A percentile compares a stretch with the other conserved stretches of the same genome.
phyloP scores from a whole-genome alignment of 2,329 filamentous ascomycete species.

The Blastomyces percursus region DNA sequence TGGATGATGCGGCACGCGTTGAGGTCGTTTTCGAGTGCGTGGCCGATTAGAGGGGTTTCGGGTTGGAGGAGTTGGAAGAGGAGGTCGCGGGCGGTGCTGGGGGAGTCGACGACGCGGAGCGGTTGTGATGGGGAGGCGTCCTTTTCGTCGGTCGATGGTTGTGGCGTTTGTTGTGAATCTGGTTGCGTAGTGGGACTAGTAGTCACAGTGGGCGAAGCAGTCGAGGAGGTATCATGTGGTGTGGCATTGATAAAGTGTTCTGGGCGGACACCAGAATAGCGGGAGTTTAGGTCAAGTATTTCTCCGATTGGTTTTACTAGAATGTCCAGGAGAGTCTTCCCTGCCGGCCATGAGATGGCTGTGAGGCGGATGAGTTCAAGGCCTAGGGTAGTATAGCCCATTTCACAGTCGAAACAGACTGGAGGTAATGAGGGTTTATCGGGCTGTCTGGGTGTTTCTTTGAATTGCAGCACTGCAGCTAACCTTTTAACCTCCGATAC shows the following conservation, averaged over 20 bases:
- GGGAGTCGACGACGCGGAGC: slow-evolving; percentile 65
- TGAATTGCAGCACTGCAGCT: slow-evolving; percentile 68
- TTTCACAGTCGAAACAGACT: slow-evolving; percentile 90
- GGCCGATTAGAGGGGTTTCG: slow-evolving; percentile 74
- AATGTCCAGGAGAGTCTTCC: slow-evolving; percentile 65
- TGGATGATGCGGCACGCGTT: slow-evolving; percentile 78
- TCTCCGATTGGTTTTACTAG: slow-evolving; percentile 75
- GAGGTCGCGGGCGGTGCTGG: slow-evolving; percentile 60
- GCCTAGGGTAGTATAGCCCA: slow-evolving; percentile 86
- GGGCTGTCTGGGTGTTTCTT: slow-evolving; percentile 51
- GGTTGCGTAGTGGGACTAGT: neutral
- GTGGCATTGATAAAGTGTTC: slow-evolving; percentile 63
- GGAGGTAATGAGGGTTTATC: slow-evolving; percentile 27
- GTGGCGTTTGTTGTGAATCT: slow-evolving; percentile 16
- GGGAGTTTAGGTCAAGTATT: slow-evolving; percentile 80
- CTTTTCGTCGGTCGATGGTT: slow-evolving; percentile 19
- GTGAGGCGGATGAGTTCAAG: slow-evolving; percentile 85
- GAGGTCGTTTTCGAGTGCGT: slow-evolving; percentile 91
- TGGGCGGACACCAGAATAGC: slow-evolving; percentile 75
- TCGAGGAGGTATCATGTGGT: slow-evolving; percentile 36
- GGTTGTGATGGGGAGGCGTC: slow-evolving; percentile 39
- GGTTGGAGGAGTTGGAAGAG: slow-evolving; percentile 67
- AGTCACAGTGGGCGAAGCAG: slow-evolving; percentile 9
- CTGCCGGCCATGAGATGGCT: slow-evolving; percentile 73
- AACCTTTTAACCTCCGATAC: slow-evolving; percentile 63